A percentile compares a stretch with the other conserved stretches of the same genome.
Conservation (phyloP, 345 rosid genomes). For the Salix exigua region DNA sequence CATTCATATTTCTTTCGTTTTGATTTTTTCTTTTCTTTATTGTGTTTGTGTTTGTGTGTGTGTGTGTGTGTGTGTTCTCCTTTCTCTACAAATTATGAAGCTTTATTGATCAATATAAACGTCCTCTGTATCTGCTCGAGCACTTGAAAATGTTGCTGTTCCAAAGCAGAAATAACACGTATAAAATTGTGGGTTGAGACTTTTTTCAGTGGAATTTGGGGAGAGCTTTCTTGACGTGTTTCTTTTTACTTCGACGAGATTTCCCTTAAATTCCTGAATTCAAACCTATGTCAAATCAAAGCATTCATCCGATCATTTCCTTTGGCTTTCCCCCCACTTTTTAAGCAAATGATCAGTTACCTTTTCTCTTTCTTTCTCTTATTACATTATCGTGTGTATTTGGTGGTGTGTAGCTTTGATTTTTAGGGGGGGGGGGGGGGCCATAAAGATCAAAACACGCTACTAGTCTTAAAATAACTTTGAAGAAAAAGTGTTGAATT, state of each 20-base stretch:
- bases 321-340: background rate
- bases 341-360: too few species aligned
- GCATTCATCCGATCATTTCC: background rate
- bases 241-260: background rate
- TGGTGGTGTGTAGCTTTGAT: too few species aligned
- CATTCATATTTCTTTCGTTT: background rate
- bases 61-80: background rate
- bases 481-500: background rate
- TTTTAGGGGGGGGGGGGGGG: too few species aligned
- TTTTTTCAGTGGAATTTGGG: background rate
- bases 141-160: too few species aligned
- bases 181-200: background rate
- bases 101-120: background rate
- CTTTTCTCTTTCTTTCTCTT: too few species aligned
- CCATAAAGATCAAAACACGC: too few species aligned
- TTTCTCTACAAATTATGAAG: background rate
- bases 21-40: background rate
- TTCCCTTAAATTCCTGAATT: background rate
- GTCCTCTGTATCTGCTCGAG: background rate
- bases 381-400: too few species aligned
- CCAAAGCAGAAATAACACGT: too few species aligned
- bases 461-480: background rate
- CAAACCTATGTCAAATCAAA: background rate
- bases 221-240: background rate
- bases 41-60: background rate